A percentile compares a stretch with the other conserved stretches of the same genome.
Conservation (phyloP, 768 basidiomycete species). For the Lactifluus piperatus region DNA sequence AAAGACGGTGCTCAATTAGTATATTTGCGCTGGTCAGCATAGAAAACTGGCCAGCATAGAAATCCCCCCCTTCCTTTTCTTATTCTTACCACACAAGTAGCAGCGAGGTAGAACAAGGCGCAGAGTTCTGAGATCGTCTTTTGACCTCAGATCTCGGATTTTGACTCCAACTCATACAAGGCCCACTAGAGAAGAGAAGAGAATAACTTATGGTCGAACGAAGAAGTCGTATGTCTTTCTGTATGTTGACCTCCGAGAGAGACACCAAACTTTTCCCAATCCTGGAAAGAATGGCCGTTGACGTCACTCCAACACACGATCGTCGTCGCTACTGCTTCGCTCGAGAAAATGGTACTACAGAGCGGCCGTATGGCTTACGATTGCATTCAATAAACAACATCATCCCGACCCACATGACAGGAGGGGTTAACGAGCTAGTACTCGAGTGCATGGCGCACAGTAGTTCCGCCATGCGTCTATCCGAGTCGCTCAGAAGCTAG, state of each 20-base stretch:
- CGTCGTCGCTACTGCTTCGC: neutral
- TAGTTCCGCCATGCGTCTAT: neutral
- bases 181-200: neutral
- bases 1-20: no score
- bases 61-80: no score
- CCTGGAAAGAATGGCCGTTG: neutral
- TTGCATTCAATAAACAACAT: neutral
- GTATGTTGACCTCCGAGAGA: neutral
- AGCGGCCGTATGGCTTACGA: neutral
- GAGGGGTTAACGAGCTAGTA: neutral
- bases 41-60: no score
- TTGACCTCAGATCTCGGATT: neutral
- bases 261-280: no score
- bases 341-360: neutral
- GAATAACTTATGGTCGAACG: neutral
- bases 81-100: neutral
- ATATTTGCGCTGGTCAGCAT: no score
- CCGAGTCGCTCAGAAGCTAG: slow-evolving; percentile 25
- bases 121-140: neutral
- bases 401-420: neutral
- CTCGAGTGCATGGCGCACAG: neutral
- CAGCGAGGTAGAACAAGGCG: neutral
- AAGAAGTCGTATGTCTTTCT: neutral
- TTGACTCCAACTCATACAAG: neutral
- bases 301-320: neutral